phyloP scores from a whole-genome alignment of 495 filamentous ascomycete species.

The Tuber magnatum region DNA sequence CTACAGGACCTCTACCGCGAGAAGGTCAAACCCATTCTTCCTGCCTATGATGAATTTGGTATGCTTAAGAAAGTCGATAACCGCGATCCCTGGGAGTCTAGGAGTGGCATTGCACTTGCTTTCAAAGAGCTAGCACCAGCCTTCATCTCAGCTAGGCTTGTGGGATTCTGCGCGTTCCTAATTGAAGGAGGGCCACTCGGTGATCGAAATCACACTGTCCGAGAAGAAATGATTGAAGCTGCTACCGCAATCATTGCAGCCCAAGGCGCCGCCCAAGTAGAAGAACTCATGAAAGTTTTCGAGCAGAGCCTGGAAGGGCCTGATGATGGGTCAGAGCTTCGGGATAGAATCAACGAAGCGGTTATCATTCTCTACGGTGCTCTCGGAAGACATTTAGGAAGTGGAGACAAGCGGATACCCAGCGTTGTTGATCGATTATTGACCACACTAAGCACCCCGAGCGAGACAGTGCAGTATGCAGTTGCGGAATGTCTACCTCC shows the following conservation, averaged over 20 bases:
- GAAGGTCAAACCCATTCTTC: slow-evolving; percentile 69
- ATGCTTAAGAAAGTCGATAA: slow-evolving; percentile 81
- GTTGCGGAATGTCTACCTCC: slow-evolving; percentile 90
- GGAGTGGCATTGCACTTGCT: slow-evolving; percentile 79
- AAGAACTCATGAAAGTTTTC: slow-evolving; percentile 84
- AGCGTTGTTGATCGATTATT: slow-evolving; percentile 77
- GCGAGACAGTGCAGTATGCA: slow-evolving; percentile 91
- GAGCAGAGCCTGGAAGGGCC: slow-evolving; percentile 75
- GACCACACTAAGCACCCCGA: slow-evolving; percentile 83
- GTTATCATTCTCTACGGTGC: slow-evolving; percentile 96
- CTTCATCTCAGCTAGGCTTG: slow-evolving; percentile 61
- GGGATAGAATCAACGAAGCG: slow-evolving; percentile 87
- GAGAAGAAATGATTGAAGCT: slow-evolving; percentile 87
- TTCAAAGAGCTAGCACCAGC: slow-evolving; percentile 68
- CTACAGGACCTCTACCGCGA: slow-evolving; percentile 64
- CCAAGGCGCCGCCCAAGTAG: slow-evolving; percentile 71
- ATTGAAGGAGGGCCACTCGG: slow-evolving; percentile 76
- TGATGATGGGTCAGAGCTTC: slow-evolving; percentile 66
- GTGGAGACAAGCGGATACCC: slow-evolving; percentile 74
- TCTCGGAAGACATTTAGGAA: slow-evolving; percentile 74
- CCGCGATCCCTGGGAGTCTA: slow-evolving; percentile 78
- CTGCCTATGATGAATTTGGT: slow-evolving; percentile 80
- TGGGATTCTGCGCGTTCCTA: slow-evolving; percentile 72
- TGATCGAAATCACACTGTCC: slow-evolving; percentile 67
- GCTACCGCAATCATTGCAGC: slow-evolving; percentile 71